phyloP scores from a whole-genome alignment of 192 early-diverging fungal genomes.

The Coemansia sp. region DNA sequence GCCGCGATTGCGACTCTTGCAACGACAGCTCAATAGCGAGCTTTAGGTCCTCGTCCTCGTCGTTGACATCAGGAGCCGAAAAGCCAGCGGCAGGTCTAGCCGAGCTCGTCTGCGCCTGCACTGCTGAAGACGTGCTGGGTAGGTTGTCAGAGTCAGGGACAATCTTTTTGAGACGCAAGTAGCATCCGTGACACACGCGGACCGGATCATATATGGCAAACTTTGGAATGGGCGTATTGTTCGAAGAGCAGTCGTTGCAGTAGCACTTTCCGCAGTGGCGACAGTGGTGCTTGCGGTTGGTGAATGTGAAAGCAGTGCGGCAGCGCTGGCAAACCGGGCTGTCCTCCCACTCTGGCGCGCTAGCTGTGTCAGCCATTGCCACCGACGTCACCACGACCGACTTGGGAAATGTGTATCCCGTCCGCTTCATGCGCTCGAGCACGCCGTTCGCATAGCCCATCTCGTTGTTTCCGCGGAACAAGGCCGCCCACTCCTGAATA shows the following conservation, averaged over 20 bases:
- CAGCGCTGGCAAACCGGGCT: constrained; percentile 93
- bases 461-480: constrained; percentile 76
- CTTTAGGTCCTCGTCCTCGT: constrained; percentile 88
- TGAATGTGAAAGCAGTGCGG: constrained; percentile 85
- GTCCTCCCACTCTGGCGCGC: constrained; percentile 96
- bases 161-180: constrained; percentile 68
- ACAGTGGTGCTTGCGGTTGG: constrained; percentile 98
- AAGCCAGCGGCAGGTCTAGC: constrained; percentile 7
- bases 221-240: constrained; percentile 77
- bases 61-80: constrained; percentile 32
- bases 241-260: constrained; percentile 91
- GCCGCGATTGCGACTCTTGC: constrained; percentile 58
- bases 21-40: constrained; percentile 91
- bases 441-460: constrained; percentile 77
- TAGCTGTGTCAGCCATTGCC: constrained; percentile 81
- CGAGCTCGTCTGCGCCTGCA: constrained; percentile 1
- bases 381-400: constrained; percentile 59
- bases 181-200: constrained; percentile 94
- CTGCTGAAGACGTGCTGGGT: neutral
- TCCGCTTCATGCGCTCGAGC: constrained; percentile 74
- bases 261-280: constrained; percentile 94
- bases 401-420: constrained; percentile 71
- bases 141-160: constrained; percentile 26
- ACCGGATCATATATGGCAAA: constrained; percentile 87
- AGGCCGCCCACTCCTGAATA: constrained; percentile 88